Conservation (phyloP, 2,329 filamentous ascomycete genomes). For the Cordyceps fumosorosea region DNA sequence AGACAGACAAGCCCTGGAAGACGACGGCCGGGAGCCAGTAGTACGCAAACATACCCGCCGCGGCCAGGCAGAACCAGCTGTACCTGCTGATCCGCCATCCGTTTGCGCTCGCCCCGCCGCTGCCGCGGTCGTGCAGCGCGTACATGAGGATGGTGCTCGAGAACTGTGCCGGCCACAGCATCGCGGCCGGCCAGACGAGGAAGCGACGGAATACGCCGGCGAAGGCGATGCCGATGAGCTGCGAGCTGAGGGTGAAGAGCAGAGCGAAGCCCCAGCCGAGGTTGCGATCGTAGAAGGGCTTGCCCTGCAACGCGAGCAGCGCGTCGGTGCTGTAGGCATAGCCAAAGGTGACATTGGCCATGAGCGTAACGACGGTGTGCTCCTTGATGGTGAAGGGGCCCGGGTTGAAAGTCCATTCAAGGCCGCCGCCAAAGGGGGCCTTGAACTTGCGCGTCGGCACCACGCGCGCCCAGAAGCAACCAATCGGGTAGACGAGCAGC, state of each 20-base stretch:
- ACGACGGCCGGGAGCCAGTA: slow-evolving; percentile 49
- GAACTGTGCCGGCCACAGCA: slow-evolving; percentile 53
- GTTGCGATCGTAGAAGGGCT: slow-evolving; percentile 38
- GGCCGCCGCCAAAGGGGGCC: slow-evolving; percentile 27
- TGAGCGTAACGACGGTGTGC: slow-evolving; percentile 46
- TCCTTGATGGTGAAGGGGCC: slow-evolving; percentile 47
- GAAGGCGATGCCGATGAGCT: slow-evolving; percentile 54
- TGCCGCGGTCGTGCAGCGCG: slow-evolving; percentile 33
- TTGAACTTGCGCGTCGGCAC: slow-evolving; percentile 35
- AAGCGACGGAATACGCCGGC: slow-evolving; percentile 51
- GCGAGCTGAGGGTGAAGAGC: slow-evolving; percentile 50
- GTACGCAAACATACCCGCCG: slow-evolving; percentile 37
- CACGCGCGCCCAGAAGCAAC: slow-evolving; percentile 35
- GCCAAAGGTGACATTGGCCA: slow-evolving; percentile 47
- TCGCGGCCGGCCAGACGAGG: slow-evolving; percentile 51
- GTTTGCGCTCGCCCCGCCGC: slow-evolving; percentile 30
- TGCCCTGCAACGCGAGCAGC: slow-evolving; percentile 35
- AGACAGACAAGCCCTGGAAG: slow-evolving; percentile 44
- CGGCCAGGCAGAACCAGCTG: slow-evolving; percentile 38
- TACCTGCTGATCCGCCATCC: slow-evolving; percentile 41
- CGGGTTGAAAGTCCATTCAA: slow-evolving; percentile 39
- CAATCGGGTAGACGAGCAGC: slow-evolving; percentile 35
- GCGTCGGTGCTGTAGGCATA: slow-evolving; percentile 37
- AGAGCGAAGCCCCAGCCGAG: slow-evolving; percentile 52
- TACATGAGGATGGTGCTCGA: slow-evolving; percentile 41